Base-by-base conservation (phyloP, 257 asterid genomes). In the Solanum chmielewskii region DNA sequence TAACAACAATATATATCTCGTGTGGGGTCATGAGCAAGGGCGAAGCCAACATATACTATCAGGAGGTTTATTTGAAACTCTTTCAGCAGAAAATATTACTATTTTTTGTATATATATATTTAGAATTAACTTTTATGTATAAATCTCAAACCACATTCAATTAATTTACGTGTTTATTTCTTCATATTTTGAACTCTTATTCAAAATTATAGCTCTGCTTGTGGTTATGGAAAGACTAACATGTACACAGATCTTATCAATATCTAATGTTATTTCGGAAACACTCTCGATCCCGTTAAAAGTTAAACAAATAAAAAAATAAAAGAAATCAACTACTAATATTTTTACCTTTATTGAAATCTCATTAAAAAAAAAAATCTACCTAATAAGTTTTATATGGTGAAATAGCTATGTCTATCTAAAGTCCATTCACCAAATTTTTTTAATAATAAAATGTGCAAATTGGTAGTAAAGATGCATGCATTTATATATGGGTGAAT, bases 221-320 rank as follows among this genome's bases (percentile, higher is more conserved):
- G 11, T 18, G n/a, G 0, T 52, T 6, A 52, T 52, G 4, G 0
- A 52, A 52, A 52, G 11, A 18, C n/a, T 52, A 52, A 52, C 20
- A 9, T 52, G n/a, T 9, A 18, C n/a, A 52, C 11, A 1, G 0
- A 52, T 9, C 62, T 52, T 52, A 52, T 1, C 62, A 52, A 52
- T 52, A 52, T 18, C 62, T 52, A 52, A 18, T 2, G 62, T 52
- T 52, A 0, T 52, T 18, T 52, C 0, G 1, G 1, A 52, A 52
- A 52, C 7, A 0, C 4, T 10, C n/a, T 52, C 1, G 0, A 23
- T 4, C 7, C n/a, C 4, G 6, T 20, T 4, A 56, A 20, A 4
- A 56, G 2, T 56, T 20, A 4, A 2, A 56, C 5, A 56, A 7
- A 56, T 56, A 56, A 20, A 56, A 56, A 4, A 35, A 1, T 35